Percentiles rank a stretch among this genome's conserved stretches.
Evolutionary conservation across 495 filamentous ascomycete genomes (phyloP).

Genomic region (Bacidia rubella): DNA sequence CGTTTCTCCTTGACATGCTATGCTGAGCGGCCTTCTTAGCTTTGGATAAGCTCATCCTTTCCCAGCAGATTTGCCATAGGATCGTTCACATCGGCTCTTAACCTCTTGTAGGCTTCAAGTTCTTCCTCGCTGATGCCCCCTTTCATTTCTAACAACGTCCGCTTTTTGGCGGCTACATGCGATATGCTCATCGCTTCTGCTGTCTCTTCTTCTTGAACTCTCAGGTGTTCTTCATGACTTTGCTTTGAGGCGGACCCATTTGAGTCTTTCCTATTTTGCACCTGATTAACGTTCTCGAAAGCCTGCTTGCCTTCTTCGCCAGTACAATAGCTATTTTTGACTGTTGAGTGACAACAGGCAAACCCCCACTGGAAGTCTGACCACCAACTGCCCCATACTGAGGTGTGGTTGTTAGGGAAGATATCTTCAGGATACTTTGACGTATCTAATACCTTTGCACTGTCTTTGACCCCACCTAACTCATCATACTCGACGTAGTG

Average conservation of each 20-base stretch:
- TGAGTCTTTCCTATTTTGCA: constrained; percentile 37
- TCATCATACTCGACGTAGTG: constrained; percentile 94
- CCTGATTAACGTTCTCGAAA: constrained; percentile 50
- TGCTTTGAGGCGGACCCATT: constrained; percentile 20
- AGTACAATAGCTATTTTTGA: constrained; percentile 96
- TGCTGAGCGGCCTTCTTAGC: neutral
- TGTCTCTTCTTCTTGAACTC: constrained; percentile 9
- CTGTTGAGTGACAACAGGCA: constrained; percentile 79
- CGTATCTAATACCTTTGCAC: constrained; percentile 56
- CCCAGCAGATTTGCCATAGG: constrained; percentile 72
- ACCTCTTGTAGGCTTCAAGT: constrained; percentile 66
- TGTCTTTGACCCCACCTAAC: constrained; percentile 74
- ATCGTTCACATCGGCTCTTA: constrained; percentile 55
- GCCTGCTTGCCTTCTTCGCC: constrained; percentile 70
- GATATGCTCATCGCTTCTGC: constrained; percentile 3
- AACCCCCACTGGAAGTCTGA: constrained; percentile 93
- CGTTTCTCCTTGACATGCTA: neutral
- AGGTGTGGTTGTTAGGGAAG: constrained; percentile 76
- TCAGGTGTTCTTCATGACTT: constrained; percentile 17
- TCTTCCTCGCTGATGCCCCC: constrained; percentile 69
- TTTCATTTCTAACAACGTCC: constrained; percentile 60
- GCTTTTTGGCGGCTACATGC: constrained; percentile 21
- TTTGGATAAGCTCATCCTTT: constrained; percentile 36
- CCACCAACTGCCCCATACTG: constrained; percentile 98
- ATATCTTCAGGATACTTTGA: constrained; percentile 89